Evolutionary conservation across 1,139 yeast species (phyloP).

Genomic region (Maudiozyma humilis): DNA sequence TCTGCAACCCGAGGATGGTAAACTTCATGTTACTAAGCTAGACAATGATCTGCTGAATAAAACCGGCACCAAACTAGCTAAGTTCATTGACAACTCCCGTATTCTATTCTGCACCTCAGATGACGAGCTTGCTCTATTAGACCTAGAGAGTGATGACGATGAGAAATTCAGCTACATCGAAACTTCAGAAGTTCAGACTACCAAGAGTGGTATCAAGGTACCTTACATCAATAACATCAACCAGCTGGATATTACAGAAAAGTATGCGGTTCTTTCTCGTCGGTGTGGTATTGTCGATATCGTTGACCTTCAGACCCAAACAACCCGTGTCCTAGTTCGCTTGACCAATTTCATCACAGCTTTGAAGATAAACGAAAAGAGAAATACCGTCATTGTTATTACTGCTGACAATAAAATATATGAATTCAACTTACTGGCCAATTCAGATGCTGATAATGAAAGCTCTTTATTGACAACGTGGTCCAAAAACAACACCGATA

Average conservation of each 20-base stretch:
- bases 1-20: slow-evolving; percentile 35
- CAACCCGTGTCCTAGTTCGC: slow-evolving; percentile 37
- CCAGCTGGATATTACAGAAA: slow-evolving; percentile 40
- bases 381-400: slow-evolving; percentile 50
- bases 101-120: slow-evolving; percentile 57
- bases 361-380: slow-evolving; percentile 43
- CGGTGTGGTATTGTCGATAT: slow-evolving; percentile 61
- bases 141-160: slow-evolving; percentile 38
- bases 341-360: slow-evolving; percentile 56
- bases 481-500: slow-evolving; percentile 72
- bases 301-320: slow-evolving; percentile 31
- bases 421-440: slow-evolving; percentile 42
- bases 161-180: slow-evolving; percentile 37
- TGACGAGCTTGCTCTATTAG: slow-evolving; percentile 51
- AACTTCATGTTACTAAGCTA: slow-evolving; percentile 45
- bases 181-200: slow-evolving; percentile 30
- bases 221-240: slow-evolving; percentile 42
- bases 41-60: slow-evolving; percentile 37
- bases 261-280: slow-evolving; percentile 48
- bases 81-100: slow-evolving; percentile 37
- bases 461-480: slow-evolving; percentile 53
- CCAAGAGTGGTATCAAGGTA: slow-evolving; percentile 29
- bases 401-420: slow-evolving; percentile 68
- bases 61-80: slow-evolving; percentile 52
- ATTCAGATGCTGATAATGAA: slow-evolving; percentile 13